Evolutionary conservation across 768 basidiomycete genomes (phyloP), one percentile per base, ranked within the genome.

Genomic region (Boletus subcaerulescens): DNA sequence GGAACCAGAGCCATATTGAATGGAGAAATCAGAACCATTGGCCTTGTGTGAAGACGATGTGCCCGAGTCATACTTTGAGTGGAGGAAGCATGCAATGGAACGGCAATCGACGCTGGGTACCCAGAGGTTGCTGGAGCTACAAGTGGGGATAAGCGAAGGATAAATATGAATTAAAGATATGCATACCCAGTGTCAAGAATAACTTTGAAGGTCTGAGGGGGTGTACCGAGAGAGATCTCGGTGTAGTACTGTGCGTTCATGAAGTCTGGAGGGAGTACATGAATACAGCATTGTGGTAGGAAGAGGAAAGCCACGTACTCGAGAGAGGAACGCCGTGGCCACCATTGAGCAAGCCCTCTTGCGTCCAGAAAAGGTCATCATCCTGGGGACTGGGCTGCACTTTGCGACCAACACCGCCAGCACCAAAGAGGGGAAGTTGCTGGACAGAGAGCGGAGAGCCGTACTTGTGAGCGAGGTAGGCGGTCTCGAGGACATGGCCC

Each of bases 181-280:
- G 13, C 62, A 22, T 67, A 87, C 88, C 90, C 91, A 44, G 96
- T 97, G 70, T 98, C 95, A 54, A 98, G 83, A 56, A 97, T 85
- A 65, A 97, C 94, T 74, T 96, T 94, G 81, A 95, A 96, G 4
- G 66, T 74, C 72, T 98, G 96, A 35, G 93, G 81, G 20, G 96
- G 96, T 1, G 77, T 80, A 15, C 96, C 96, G 51, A 98, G 70
- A 1, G 77, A 67, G 56, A 98, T 96, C 58, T 93, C 89, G 18
- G 93, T 81, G 69, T 82, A 99, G 74, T 99, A 98, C 71, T 99
- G 95, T 35, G 97, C 95, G 70, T 98, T 98, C 86, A 95, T 85
- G 76, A 92, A 98, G 78, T 98, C 95, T 97, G 52, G 17, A 20
- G 50, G 33, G 24, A 33, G 20, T 5, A 33, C 49, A 41, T 56